Evolutionary conservation across 441 rosid genomes (phyloP).

Genomic region (Iberis amara): DNA sequence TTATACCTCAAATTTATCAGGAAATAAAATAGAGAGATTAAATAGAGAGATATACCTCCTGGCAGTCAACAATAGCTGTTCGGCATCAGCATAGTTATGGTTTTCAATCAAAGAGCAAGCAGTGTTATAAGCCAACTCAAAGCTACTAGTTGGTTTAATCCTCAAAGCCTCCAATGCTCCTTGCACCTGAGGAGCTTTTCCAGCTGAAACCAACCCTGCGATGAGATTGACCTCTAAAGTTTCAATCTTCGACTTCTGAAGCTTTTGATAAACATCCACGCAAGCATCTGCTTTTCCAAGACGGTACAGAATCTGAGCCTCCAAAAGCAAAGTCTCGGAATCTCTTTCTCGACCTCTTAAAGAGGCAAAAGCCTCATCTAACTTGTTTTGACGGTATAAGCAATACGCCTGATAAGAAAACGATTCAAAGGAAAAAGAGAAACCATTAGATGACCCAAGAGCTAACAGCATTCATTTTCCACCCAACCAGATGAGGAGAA

Average conservation of each 20-base stretch:
- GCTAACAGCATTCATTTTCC: neutral
- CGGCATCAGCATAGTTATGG: slow-evolving; percentile 57
- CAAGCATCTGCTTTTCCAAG: slow-evolving; percentile 67
- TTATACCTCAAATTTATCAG: neutral
- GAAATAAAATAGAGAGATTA: too few species aligned
- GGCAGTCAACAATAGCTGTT: slow-evolving; percentile 73
- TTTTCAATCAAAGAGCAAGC: slow-evolving; percentile 79
- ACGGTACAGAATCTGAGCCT: slow-evolving; percentile 82
- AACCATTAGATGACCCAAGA: slow-evolving; percentile 1
- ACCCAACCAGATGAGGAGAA: neutral
- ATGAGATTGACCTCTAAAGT: slow-evolving; percentile 56
- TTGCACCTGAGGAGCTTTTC: slow-evolving; percentile 66
- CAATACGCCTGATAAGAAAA: slow-evolving; percentile 61
- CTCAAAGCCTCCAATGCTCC: slow-evolving; percentile 51
- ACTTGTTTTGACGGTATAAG: slow-evolving; percentile 76
- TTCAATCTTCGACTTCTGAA: slow-evolving; percentile 53
- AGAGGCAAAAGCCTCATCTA: slow-evolving; percentile 61
- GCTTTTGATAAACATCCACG: slow-evolving; percentile 55
- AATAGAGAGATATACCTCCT: slow-evolving; percentile 50
- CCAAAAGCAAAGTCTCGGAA: slow-evolving; percentile 53
- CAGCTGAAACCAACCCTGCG: slow-evolving; percentile 73
- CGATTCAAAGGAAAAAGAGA: neutral
- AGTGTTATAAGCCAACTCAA: slow-evolving; percentile 73
- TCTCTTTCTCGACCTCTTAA: slow-evolving; percentile 49
- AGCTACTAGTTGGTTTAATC: slow-evolving; percentile 63